These are phyloP conservation scores for Serendipita vermifera DNA, from an alignment of 768 basidiomycete species.

Conservation along the genomic window DNA sequence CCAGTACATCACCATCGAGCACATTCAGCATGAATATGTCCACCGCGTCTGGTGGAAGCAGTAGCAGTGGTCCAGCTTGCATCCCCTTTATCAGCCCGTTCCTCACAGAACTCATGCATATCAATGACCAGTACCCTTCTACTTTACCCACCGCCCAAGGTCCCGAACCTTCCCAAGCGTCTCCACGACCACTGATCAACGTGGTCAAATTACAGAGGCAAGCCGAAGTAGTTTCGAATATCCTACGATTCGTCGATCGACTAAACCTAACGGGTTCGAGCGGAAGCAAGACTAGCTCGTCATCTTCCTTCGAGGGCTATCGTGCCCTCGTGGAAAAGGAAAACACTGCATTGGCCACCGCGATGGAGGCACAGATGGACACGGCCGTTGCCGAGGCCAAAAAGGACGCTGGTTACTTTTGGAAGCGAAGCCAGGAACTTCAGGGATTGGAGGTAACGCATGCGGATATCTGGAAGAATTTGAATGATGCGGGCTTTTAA, in stretches of 20 bases:
- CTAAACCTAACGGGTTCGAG: conserved; percentile 35
- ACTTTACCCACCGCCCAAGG: conserved; percentile 15
- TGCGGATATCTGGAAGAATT: conserved; percentile 52
- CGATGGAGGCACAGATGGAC: conserved; percentile 36
- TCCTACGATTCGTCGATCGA: conserved; percentile 43
- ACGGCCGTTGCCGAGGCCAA: conserved; percentile 25
- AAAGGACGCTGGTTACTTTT: conserved; percentile 42
- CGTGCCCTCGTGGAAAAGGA: not conserved
- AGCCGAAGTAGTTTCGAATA: conserved; percentile 39
- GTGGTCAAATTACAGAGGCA: conserved; percentile 45
- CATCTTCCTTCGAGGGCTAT: no score
- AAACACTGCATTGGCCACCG: conserved; percentile 26
- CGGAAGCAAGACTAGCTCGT: conserved; percentile 29
- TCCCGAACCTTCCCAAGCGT: not conserved
- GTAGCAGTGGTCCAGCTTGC: no score
- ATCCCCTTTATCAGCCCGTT: conserved; percentile 58
- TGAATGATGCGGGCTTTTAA: conserved; percentile 56
- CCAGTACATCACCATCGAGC: no score
- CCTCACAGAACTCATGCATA: conserved; percentile 45
- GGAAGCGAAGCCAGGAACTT: conserved; percentile 46
- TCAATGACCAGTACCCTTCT: conserved; percentile 39
- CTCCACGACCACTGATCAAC: conserved; percentile 27
- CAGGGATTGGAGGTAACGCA: conserved; percentile 45
- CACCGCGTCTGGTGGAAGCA: no score
- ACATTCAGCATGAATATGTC: no score